These are phyloP conservation scores for Pythium plurisporium DNA, from an alignment of 352 stramenopile genomes.

Conservation along the genomic window DNA sequence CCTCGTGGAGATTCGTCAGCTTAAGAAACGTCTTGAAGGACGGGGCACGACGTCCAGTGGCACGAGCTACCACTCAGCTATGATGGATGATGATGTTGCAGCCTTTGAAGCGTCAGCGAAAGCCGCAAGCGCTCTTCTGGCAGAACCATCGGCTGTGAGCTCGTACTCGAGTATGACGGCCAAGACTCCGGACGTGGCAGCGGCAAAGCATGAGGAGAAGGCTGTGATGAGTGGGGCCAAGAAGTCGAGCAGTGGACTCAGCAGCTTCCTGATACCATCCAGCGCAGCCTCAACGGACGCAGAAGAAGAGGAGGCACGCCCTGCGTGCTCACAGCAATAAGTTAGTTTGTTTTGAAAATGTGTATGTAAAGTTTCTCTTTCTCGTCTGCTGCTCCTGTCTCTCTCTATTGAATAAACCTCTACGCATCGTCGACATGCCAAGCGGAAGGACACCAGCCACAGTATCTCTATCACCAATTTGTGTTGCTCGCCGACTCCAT, in stretches of 20 bases:
- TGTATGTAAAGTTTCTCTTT: slow-evolving; percentile 3
- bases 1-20: slow-evolving; percentile 49
- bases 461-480: slow-evolving; percentile 34
- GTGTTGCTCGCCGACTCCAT: slow-evolving; percentile 42
- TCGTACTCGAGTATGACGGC: background rate
- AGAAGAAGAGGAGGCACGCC: slow-evolving; percentile 31
- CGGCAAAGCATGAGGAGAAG: background rate
- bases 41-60: background rate
- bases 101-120: slow-evolving; percentile 16
- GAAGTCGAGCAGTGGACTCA: slow-evolving; percentile 1
- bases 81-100: slow-evolving; percentile 14
- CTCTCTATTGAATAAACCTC: slow-evolving; percentile 18
- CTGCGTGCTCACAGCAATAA: slow-evolving; percentile 50
- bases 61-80: background rate
- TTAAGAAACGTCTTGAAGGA: slow-evolving; percentile 46
- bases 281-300: slow-evolving; percentile 24
- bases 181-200: background rate
- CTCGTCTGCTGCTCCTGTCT: background rate
- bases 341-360: background rate
- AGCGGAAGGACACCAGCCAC: background rate
- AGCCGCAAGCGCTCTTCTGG: slow-evolving; percentile 10
- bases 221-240: background rate
- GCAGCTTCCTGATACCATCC: slow-evolving; percentile 39
- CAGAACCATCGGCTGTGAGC: slow-evolving; percentile 9
- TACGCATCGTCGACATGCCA: background rate